Base-by-base conservation (phyloP, 805 yeast genomes). In the Alloascoidea hylecoeti region DNA sequence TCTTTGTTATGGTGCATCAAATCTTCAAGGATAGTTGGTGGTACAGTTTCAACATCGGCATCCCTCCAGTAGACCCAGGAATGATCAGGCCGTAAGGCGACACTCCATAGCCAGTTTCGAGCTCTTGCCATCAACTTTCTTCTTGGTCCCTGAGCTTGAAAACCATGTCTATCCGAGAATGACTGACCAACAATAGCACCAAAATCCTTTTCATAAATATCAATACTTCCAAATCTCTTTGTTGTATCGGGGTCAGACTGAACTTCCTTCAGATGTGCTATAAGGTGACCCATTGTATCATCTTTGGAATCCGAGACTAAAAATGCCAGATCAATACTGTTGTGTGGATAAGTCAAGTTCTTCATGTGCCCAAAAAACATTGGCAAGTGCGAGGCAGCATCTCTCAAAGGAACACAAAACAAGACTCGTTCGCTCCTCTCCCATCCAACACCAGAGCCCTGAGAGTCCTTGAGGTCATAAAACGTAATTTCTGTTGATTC, bases 1-100 rank as follows among this genome's bases (percentile, higher is more conserved):
- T 89, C 97, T 52, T 72, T 74, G 54, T 80, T 75, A 56, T 85
- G 95, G 49, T 74, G 81, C 96, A 89, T 89, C 49, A 88, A 63
- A 58, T 88, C 96, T 57, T 88, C 95, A 43, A 88, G 57, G 43
- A 88, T 74, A 1, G 95, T 78, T 1, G 77, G 68, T 3, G 96
- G 94, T 18, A 80, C 75, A 0, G 88, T 77, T 55, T 88, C 95
- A 13, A 89, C 95, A 57, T 89, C 97, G 9, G 92, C 95, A 61
- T 89, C 97, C 58, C 97, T 68, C 97, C 97, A 89, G 56, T 88
- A 86, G 4, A 89, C 96, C 81, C 88, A 86, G 4, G 94, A 77
- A 55, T 89, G 97, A 55, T 89, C 77, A 1, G 97, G 96, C 55
- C 77, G 78, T 37, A 89, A 57, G 1, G 95, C 94, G 4, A 80